Base-by-base conservation (phyloP, 2,329 filamentous ascomycete genomes). In the Penicillium concentricum region DNA sequence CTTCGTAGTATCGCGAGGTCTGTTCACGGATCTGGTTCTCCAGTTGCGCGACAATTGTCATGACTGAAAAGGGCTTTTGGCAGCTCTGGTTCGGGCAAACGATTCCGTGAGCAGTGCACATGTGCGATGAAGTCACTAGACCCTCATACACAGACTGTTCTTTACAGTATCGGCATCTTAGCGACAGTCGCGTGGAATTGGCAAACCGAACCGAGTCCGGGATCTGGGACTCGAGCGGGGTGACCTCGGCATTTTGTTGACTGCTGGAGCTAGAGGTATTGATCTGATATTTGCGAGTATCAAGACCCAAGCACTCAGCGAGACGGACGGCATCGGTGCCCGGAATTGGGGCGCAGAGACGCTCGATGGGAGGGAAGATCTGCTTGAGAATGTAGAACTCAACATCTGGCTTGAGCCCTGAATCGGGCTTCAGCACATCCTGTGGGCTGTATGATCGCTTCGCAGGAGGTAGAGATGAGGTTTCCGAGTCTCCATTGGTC, bases 381-480 rank as follows among this genome's bases (percentile, higher is more conserved):
- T 99, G 94, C 80, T 99, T 99, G 79, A 91, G 89, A 38, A 99
- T 85, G 74, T 99, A 99, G 84, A 92, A 97, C 71, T 99, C 94
- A n/a, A 97, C 84, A 69, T 99, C 94, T 2, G 92, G 91, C 56
- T 88, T 83, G 7, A 99, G 82, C 1, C 81, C 87, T 1, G 88
- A 87, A 64, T 90, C 89, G 16, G 85, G 71, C 69, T 94, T 95
- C 57, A 90, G 79, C 18, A 96, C 87, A 72, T 99, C 94, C 56
- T 92, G 88, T 1, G 91, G 88, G 5, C 89, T 87, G 72, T 91
- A 93, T 4, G 94, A 93, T 64, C 95, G 91, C 77, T 96, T 96
- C 22, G 94, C 90, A 2, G 91, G 79, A 71, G 76, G 39, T 79
- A 88, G 64, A 77, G 82, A 63, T 61, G 75, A 83, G 76, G 71